phyloP scores from a whole-genome alignment of 1,284 basidiomycete species.

The Trichosporon asahii region DNA sequence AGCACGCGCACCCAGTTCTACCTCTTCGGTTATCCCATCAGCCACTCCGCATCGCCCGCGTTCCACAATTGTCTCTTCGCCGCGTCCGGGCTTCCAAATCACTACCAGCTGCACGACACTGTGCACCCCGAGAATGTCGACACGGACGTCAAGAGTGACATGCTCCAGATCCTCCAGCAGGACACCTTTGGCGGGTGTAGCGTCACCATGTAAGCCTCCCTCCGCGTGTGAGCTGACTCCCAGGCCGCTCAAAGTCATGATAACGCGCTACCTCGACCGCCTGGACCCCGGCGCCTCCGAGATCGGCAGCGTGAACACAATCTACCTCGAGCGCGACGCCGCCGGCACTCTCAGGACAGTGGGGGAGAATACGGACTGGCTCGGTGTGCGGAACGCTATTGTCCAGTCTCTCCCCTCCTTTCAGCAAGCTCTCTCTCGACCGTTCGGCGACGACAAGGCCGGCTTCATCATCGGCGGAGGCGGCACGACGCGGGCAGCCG shows the following conservation, averaged over 20 bases:
- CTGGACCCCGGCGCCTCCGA: constrained; percentile 68
- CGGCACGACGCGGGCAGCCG: constrained; percentile 80
- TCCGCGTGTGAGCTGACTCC: no score
- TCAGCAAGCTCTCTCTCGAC: background rate
- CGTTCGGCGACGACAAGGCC: constrained; percentile 10
- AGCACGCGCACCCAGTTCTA: constrained; percentile 59
- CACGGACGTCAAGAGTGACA: constrained; percentile 8
- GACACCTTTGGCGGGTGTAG: constrained; percentile 81
- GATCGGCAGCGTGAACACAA: constrained; percentile 85
- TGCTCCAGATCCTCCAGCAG: constrained; percentile 10
- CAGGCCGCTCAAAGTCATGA: constrained; percentile 77
- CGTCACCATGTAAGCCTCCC: constrained; percentile 61
- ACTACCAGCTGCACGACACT: constrained; percentile 13
- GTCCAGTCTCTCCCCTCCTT: background rate
- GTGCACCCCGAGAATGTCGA: constrained; percentile 13
- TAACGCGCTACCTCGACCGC: constrained; percentile 70
- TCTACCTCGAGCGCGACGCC: constrained; percentile 58
- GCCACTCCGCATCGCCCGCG: constrained; percentile 79
- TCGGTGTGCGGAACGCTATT: constrained; percentile 54
- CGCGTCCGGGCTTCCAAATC: constrained; percentile 65
- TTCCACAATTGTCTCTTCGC: constrained; percentile 83
- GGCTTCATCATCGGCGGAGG: constrained; percentile 67
- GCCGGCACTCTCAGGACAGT: constrained; percentile 59
- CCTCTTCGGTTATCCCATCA: constrained; percentile 81
- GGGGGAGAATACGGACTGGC: constrained; percentile 86